Conservation (phyloP, 75 land plant species). For the Pinus tabuliformis region DNA sequence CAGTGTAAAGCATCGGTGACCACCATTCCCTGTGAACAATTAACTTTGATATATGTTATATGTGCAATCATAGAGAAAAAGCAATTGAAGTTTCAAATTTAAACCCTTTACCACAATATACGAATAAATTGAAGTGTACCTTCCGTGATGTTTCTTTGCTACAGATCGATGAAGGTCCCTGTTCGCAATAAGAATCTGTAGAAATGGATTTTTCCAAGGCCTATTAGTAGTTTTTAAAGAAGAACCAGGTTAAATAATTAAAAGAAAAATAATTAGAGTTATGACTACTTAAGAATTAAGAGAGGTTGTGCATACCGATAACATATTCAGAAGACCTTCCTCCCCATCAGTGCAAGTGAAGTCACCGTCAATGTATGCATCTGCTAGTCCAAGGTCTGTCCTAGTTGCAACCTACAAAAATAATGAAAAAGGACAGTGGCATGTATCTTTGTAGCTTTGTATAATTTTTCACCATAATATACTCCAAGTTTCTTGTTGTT, state of each 20-base stretch:
- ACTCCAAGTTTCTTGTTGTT: not conserved
- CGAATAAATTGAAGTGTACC: constrained; percentile 16
- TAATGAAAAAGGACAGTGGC: not conserved
- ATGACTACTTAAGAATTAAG: not conserved
- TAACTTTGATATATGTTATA: not conserved
- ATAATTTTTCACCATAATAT: not conserved
- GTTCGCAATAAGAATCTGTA: constrained; percentile 74
- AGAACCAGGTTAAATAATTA: not conserved
- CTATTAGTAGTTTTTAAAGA: not conserved
- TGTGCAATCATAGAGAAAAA: not conserved
- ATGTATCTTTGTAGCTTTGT: not conserved
- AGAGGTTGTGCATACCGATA: constrained; percentile 39
- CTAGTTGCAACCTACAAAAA: constrained; percentile 69
- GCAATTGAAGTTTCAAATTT: not conserved
- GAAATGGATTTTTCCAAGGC: not conserved
- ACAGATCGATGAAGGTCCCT: constrained; percentile 47
- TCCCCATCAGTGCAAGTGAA: constrained; percentile 71
- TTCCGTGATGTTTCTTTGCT: constrained; percentile 16
- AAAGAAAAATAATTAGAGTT: not conserved
- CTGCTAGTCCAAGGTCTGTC: constrained; percentile 95
- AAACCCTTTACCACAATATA: not conserved
- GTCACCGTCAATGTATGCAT: constrained; percentile 93
- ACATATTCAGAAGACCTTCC: constrained; percentile 71
- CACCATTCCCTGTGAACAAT: constrained; percentile 80
- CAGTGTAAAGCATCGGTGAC: constrained; percentile 78